Conservation (phyloP, 2,329 filamentous ascomycete genomes). For the Trichoderma asperellum region DNA sequence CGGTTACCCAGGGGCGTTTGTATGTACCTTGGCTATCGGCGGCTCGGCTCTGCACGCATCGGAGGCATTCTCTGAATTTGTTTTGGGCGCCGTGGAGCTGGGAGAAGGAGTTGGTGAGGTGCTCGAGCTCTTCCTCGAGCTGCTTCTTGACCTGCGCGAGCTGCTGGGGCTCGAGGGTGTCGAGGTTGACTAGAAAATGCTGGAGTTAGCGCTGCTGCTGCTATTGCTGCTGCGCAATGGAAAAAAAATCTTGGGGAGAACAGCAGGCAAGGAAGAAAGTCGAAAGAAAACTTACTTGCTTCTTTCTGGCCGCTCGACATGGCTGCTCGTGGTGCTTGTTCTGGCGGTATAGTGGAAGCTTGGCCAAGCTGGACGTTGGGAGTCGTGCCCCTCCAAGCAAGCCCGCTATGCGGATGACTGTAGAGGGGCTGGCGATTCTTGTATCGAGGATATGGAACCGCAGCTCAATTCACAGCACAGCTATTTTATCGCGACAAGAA, state of each 20-base stretch:
- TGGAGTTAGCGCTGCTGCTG: background rate
- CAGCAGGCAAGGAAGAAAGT: background rate
- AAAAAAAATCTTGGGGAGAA: background rate
- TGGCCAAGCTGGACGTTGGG: conserved; percentile 19
- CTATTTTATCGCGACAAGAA: background rate
- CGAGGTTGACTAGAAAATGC: conserved; percentile 60
- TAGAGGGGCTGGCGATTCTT: conserved; percentile 40
- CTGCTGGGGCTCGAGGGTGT: conserved; percentile 79
- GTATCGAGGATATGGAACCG: conserved; percentile 36
- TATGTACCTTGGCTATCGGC: conserved; percentile 39
- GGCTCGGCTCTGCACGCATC: conserved; percentile 64
- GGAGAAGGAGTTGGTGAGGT: conserved; percentile 86
- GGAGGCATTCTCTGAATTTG: conserved; percentile 89
- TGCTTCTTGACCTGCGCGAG: conserved; percentile 93
- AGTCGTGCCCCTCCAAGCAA: conserved; percentile 35
- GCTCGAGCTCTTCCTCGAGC: conserved; percentile 93
- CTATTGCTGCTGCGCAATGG: background rate
- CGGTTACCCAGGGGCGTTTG: background rate
- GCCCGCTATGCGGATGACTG: conserved; percentile 39
- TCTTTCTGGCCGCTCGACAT: conserved; percentile 45
- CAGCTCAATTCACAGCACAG: background rate
- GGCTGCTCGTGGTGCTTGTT: conserved; percentile 30
- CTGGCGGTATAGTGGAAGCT: background rate
- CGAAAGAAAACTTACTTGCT: conserved; percentile 35
- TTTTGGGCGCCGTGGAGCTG: conserved; percentile 88